phyloP scores from a whole-genome alignment of 2,329 filamentous ascomycete species.

The Penicillium thymicola region DNA sequence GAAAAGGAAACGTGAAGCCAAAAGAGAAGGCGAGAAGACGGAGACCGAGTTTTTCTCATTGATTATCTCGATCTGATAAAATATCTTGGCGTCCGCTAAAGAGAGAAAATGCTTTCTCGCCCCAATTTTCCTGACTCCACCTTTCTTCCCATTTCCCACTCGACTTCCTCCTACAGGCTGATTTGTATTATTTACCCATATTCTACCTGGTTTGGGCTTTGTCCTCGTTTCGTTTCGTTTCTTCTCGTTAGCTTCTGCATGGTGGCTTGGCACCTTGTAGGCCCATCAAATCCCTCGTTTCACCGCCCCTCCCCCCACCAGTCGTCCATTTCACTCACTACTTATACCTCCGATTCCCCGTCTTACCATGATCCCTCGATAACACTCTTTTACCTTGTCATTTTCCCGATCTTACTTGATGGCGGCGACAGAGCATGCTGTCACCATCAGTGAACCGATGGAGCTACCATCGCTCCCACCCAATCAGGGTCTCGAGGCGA shows the following conservation, averaged over 20 bases:
- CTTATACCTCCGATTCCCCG: constrained; percentile 1
- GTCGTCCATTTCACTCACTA: not conserved
- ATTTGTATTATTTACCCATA: not conserved
- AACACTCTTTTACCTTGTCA: constrained; percentile 15
- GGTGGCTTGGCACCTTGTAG: constrained; percentile 13
- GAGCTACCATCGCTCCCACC: constrained; percentile 40
- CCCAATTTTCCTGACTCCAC: constrained; percentile 11
- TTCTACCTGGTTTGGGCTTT: not conserved
- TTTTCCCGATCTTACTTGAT: constrained; percentile 26
- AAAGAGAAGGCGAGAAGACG: constrained; percentile 1
- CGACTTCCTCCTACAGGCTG: constrained; percentile 2
- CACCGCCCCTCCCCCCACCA: constrained; percentile 7
- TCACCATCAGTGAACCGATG: constrained; percentile 40
- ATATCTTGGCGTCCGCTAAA: constrained; percentile 33
- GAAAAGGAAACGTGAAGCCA: constrained; percentile 3
- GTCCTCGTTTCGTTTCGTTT: not conserved
- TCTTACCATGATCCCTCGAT: constrained; percentile 22
- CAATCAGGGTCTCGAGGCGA: constrained; percentile 60
- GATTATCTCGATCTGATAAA: constrained; percentile 45
- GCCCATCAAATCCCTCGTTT: constrained; percentile 21
- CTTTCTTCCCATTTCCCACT: not conserved
- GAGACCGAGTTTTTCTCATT: constrained; percentile 14
- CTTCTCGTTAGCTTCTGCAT: constrained; percentile 4
- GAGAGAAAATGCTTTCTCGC: constrained; percentile 12
- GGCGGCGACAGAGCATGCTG: constrained; percentile 41